Evolutionary conservation across 768 basidiomycete genomes (phyloP).

Genomic region (Trametes meyenii): DNA sequence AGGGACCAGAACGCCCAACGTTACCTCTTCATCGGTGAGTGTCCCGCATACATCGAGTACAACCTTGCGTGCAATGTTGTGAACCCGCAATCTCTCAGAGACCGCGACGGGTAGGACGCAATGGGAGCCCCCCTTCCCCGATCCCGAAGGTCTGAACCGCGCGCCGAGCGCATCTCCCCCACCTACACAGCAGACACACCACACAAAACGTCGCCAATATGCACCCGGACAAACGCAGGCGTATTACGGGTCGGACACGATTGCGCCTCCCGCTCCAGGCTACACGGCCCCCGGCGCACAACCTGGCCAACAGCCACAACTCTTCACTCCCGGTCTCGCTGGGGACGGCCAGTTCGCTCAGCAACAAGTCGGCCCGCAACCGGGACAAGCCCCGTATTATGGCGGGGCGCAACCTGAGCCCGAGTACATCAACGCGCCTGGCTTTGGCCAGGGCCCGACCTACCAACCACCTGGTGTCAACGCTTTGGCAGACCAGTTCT

Average conservation of each 20-base stretch:
- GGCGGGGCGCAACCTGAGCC: conserved; percentile 42
- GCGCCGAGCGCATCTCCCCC: conserved; percentile 51
- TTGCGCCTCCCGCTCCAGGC: conserved; percentile 48
- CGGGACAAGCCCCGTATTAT: conserved; percentile 54
- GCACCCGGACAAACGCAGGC: conserved; percentile 92
- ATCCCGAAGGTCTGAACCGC: conserved; percentile 25
- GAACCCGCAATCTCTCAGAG: conserved; percentile 51
- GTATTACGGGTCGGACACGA: conserved; percentile 64
- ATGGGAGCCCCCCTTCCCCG: conserved; percentile 77
- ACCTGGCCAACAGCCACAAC: conserved; percentile 50
- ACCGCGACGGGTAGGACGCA: conserved; percentile 81
- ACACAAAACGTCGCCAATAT: conserved; percentile 82
- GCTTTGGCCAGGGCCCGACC: conserved; percentile 46
- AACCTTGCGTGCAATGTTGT: not conserved
- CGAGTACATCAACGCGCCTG: conserved; percentile 49
- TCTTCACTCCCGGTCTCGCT: conserved; percentile 86
- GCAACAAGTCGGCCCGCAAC: conserved; percentile 46
- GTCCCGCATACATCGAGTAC: conserved; percentile 23
- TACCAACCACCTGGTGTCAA: conserved; percentile 50
- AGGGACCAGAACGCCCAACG: conserved; percentile 84
- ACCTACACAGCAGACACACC: conserved; percentile 34
- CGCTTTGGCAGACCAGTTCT: conserved; percentile 81
- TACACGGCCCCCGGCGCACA: conserved; percentile 44
- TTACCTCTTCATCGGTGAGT: conserved; percentile 88
- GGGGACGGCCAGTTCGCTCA: conserved; percentile 70